phyloP scores from a whole-genome alignment of 352 stramenopile species.

The Pythium sukuiense region DNA sequence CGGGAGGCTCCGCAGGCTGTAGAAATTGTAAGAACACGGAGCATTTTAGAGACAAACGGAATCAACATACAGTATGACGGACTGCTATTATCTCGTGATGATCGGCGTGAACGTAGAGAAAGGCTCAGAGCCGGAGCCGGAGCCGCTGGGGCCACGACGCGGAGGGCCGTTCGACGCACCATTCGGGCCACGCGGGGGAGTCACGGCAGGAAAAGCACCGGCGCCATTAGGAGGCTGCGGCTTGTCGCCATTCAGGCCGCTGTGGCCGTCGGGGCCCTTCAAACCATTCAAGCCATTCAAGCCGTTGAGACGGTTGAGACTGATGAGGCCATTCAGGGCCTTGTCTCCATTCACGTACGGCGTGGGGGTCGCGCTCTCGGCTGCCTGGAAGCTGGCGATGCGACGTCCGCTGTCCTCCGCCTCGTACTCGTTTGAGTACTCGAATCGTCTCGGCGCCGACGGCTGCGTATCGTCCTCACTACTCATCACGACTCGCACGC shows the following conservation, averaged over 20 bases:
- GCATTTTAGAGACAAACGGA: not conserved
- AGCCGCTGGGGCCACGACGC: slow-evolving; percentile 19
- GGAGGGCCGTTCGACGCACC: slow-evolving; percentile 26
- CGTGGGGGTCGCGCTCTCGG: not conserved
- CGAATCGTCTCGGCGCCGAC: slow-evolving; percentile 15
- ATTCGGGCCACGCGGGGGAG: slow-evolving; percentile 23
- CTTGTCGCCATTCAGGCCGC: slow-evolving; percentile 11
- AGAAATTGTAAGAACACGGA: slow-evolving; percentile 7
- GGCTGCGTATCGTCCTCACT: not conserved
- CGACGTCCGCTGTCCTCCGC: slow-evolving; percentile 2
- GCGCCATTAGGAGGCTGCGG: slow-evolving; percentile 30
- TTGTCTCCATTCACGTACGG: not conserved
- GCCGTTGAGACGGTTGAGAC: slow-evolving; percentile 31
- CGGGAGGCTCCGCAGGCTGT: not conserved
- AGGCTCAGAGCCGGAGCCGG: slow-evolving; percentile 37
- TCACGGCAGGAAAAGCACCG: not conserved
- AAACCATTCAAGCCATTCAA: slow-evolving; percentile 31
- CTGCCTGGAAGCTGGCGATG: slow-evolving; percentile 11
- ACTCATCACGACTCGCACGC: not conserved
- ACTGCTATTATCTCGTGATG: slow-evolving; percentile 65
- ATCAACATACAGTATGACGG: not conserved
- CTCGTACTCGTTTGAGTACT: slow-evolving; percentile 23
- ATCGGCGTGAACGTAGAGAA: slow-evolving; percentile 87
- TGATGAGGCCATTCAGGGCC: slow-evolving; percentile 22
- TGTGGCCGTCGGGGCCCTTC: slow-evolving; percentile 21